Evolutionary conservation across 208 protist species (phyloP), one percentile per base, ranked within the genome.

Genomic region (Blastocrithidia nonstop): DNA sequence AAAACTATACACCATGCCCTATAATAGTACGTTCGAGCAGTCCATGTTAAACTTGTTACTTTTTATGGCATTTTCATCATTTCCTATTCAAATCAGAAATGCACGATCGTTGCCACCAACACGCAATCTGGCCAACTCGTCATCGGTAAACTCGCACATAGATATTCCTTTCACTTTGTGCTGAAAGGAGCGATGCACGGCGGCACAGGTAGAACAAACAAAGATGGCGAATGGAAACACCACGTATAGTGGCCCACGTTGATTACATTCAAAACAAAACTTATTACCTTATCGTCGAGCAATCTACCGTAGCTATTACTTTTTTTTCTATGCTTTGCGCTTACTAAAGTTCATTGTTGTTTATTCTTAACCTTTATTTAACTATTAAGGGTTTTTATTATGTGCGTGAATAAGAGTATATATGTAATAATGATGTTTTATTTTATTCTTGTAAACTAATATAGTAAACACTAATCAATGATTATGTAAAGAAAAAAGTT

Each of bases 111-210:
- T 90, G 27, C 81, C 81, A 20, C 66, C 45, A 3, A 74, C 40
- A 16, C 33, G 26, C 27, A 90, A 50, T 11, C 59, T 43, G 6
- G 54, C 50, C 13, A 90, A 59, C 48, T 90, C 81, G 33, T 71
- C 71, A 19, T 82, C 73, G 1, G 29, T 65, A 50, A 90, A 90
- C 54, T 86, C 76, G 45, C 70, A 75, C 66, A 86, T 81, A 6
- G 81, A 75, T 44, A 90, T 84, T 27, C 81, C 81, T 57, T 90
- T 90, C 36, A 90, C 76, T 45, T 79, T 83, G 64, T 90, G 81
- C 62, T 90, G 81, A 21, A 84, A 57, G 26, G 72, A 79, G 51
- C 81, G 75, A 41, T 90, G 81, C 11, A 78, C 41, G 16, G 76
- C 72, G 35, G 69, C 71, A 56, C 81, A 90, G 31, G 58, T 65